Percentiles rank a stretch among this genome's conserved stretches.
Conservation (phyloP, 1,139 yeast genomes). For the Kluyveromyces sp. region DNA sequence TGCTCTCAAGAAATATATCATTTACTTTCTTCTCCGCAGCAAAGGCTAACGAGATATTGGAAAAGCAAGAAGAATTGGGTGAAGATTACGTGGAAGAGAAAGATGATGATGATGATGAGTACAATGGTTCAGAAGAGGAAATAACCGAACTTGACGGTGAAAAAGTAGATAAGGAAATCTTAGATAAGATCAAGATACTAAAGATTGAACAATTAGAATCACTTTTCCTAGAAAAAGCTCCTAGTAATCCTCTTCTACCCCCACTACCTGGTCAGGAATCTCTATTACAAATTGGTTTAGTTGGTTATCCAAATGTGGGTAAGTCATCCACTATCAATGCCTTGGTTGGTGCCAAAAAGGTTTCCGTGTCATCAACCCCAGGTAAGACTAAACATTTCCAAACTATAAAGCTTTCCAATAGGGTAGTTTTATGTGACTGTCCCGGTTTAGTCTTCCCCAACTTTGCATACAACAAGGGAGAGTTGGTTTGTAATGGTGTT, state of each 20-base stretch:
- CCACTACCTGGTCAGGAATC: conserved; percentile 51
- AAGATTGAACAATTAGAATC: conserved; percentile 79
- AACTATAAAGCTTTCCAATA: conserved; percentile 77
- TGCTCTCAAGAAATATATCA: conserved; percentile 56
- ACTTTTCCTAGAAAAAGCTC: conserved; percentile 73
- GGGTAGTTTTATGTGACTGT: conserved; percentile 90
- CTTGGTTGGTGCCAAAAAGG: conserved; percentile 90
- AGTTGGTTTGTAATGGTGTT: conserved; percentile 95
- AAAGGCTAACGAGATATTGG: conserved; percentile 65
- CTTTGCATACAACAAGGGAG: conserved; percentile 94
- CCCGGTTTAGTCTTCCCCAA: conserved; percentile 99
- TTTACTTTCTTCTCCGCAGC: conserved; percentile 93
- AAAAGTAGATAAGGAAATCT: conserved; percentile 29
- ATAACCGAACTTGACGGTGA: conserved; percentile 30
- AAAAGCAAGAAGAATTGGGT: conserved; percentile 42
- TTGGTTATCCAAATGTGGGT: conserved; percentile 96
- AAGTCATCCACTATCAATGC: conserved; percentile 95
- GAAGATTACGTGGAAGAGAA: conserved; percentile 22
- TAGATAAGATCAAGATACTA: conserved; percentile 58
- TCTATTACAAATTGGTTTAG: conserved; percentile 82
- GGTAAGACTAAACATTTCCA: conserved; percentile 99
- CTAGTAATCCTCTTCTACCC: conserved; percentile 46
- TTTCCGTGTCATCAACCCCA: conserved; percentile 95
- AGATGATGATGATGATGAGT: neutral
- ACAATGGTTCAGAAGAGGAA: conserved; percentile 25